These are phyloP conservation scores for Cutaneotrichosporon sp. DNA, from an alignment of 1,284 basidiomycete species.

Conservation along the genomic window DNA sequence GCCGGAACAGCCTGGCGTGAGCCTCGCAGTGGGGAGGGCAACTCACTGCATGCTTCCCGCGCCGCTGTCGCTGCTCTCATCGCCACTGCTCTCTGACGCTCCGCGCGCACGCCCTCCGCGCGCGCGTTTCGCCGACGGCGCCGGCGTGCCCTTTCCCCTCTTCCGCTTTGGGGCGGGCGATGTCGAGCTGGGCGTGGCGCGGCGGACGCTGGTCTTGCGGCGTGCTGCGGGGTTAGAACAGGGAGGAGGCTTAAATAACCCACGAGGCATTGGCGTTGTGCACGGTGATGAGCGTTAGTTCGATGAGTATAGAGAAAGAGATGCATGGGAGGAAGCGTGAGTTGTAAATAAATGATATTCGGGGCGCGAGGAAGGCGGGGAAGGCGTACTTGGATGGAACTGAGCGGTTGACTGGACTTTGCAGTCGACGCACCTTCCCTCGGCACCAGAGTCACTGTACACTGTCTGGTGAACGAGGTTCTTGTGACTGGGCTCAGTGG, in stretches of 20 bases:
- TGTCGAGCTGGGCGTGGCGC: not conserved
- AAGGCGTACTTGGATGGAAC: too few relatives aligned
- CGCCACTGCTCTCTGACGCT: not conserved
- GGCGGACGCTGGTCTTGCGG: not conserved
- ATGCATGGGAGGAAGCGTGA: not conserved
- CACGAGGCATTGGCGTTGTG: slow-evolving; percentile 6
- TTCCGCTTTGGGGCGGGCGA: not conserved
- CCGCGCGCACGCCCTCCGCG: not conserved
- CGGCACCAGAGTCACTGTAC: too few relatives aligned
- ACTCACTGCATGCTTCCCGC: too few relatives aligned
- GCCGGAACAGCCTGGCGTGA: not conserved
- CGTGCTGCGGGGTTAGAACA: not conserved
- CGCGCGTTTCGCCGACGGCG: not conserved
- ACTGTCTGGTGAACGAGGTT: too few relatives aligned
- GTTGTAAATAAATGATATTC: not conserved
- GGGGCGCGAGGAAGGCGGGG: not conserved
- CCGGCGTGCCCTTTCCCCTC: not conserved
- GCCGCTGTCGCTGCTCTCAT: not conserved
- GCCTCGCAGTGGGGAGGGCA: not conserved
- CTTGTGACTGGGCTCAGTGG: too few relatives aligned
- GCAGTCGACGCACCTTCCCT: too few relatives aligned
- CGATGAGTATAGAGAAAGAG: not conserved
- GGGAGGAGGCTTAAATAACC: not conserved
- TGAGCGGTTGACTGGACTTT: too few relatives aligned
- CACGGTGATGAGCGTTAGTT: too few relatives aligned